A percentile compares a stretch with the other conserved stretches of the same genome.
phyloP scores from a whole-genome alignment of 306 rosid genomes.

The Rosa chinensis region DNA sequence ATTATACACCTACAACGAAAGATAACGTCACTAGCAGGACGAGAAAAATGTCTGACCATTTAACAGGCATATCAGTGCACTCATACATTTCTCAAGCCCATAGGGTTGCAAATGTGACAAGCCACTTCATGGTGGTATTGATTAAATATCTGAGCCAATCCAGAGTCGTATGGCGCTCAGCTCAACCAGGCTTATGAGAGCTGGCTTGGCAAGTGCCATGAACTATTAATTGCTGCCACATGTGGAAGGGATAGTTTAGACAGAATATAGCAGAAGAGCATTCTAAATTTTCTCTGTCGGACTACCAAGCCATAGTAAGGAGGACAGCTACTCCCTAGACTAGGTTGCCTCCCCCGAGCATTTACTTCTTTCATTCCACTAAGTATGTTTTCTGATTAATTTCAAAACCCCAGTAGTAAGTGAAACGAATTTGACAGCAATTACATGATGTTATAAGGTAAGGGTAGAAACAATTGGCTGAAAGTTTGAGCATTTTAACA shows the following conservation, averaged over 20 bases:
- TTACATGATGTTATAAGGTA: not conserved
- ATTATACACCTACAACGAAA: not conserved
- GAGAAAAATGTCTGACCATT: not conserved
- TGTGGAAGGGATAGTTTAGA: not conserved
- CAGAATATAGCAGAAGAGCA: not conserved
- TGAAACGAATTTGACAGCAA: not conserved
- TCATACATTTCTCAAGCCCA: not conserved
- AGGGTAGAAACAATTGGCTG: not conserved
- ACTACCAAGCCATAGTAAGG: not conserved
- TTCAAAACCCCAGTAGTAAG: not conserved
- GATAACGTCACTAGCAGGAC: not conserved
- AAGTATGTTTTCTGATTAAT: not conserved
- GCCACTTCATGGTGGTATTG: not conserved
- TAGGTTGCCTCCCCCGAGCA: not conserved
- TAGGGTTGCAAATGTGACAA: not conserved
- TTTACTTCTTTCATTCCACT: not conserved
- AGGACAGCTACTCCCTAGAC: not conserved
- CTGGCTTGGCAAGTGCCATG: not conserved
- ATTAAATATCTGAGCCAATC: not conserved
- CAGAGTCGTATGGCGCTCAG: not conserved
- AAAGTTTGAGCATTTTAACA: slow-evolving; percentile 3
- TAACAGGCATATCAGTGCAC: not conserved
- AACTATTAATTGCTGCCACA: not conserved
- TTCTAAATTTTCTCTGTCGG: not conserved
- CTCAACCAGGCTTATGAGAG: not conserved